Evolutionary conservation across 2,329 filamentous ascomycete genomes (phyloP).

Genomic region (Phyllosticta citriasiana): DNA sequence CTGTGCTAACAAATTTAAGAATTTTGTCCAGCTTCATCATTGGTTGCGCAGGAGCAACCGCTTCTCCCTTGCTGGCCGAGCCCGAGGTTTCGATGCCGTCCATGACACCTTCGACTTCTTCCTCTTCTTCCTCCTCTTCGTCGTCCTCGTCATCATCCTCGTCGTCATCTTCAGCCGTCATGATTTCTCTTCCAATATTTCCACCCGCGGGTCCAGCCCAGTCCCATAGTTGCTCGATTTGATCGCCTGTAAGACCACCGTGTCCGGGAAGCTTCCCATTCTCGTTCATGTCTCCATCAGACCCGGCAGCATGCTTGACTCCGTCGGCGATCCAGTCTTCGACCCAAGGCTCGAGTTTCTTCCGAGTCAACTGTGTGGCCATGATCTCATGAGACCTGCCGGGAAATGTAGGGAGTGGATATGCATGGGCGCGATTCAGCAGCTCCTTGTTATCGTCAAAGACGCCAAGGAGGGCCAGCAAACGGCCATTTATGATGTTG

Average conservation of each 20-base stretch:
- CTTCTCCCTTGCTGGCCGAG: slow-evolving; percentile 3
- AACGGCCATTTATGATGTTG: slow-evolving; percentile 17
- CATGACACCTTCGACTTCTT: slow-evolving; percentile 46
- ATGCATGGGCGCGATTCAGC: slow-evolving; percentile 60
- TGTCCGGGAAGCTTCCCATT: slow-evolving; percentile 13
- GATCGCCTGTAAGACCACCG: slow-evolving; percentile 31
- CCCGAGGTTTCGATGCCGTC: slow-evolving; percentile 28
- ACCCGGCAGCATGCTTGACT: slow-evolving; percentile 35
- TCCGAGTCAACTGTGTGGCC: slow-evolving; percentile 62
- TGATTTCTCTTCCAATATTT: slow-evolving; percentile 42
- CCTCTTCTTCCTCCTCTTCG: slow-evolving; percentile 34
- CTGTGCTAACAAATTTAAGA: slow-evolving; percentile 43
- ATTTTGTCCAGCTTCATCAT: slow-evolving; percentile 37
- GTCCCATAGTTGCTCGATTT: slow-evolving; percentile 52
- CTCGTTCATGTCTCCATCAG: not conserved
- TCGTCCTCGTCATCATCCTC: slow-evolving; percentile 42
- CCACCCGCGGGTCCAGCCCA: slow-evolving; percentile 39
- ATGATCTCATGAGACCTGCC: slow-evolving; percentile 45
- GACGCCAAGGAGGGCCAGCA: slow-evolving; percentile 55
- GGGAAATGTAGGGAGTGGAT: slow-evolving; percentile 66
- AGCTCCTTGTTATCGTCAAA: slow-evolving; percentile 56
- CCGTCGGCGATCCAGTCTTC: slow-evolving; percentile 63
- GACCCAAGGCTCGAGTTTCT: slow-evolving; percentile 71
- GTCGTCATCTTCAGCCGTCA: slow-evolving; percentile 26
- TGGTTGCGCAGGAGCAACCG: slow-evolving; percentile 16